A percentile compares a stretch with the other conserved stretches of the same genome.
Conservation (phyloP, 164 flowering plant species). For the Tinospora cordifolia region DNA sequence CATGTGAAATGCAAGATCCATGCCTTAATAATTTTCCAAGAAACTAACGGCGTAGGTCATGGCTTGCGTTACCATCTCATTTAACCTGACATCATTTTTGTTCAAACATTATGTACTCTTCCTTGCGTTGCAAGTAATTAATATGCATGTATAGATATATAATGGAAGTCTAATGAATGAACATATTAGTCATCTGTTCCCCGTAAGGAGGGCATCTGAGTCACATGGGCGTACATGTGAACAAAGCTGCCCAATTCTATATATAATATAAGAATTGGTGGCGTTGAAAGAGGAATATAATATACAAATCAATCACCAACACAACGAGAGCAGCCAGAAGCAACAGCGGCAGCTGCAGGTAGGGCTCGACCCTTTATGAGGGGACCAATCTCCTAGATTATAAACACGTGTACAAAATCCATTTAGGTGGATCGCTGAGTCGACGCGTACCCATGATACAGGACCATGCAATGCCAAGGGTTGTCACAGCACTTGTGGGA, state of each 20-base stretch:
- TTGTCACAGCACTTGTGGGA: not conserved
- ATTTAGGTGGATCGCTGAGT: not conserved
- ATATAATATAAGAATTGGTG: not conserved
- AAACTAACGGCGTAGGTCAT: not conserved
- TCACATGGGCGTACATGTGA: conserved; percentile 35
- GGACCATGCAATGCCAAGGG: not conserved
- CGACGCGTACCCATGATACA: conserved; percentile 2
- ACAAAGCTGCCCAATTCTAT: conserved; percentile 7
- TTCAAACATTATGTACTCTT: not conserved
- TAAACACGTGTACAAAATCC: conserved; percentile 1
- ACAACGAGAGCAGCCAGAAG: not conserved
- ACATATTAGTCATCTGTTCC: conserved; percentile 20
- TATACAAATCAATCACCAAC: conserved; percentile 2
- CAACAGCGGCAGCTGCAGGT: too few species aligned
- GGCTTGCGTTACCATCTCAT: not conserved
- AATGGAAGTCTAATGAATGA: not conserved
- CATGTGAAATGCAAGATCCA: too few species aligned
- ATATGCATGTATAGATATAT: not conserved
- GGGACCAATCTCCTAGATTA: conserved; percentile 9
- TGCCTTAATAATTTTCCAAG: not conserved
- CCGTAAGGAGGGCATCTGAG: conserved; percentile 34
- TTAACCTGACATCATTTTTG: not conserved
- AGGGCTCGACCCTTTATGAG: conserved; percentile 14
- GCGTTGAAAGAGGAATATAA: conserved; percentile 3
- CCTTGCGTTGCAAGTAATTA: not conserved